Percentiles rank a stretch among this genome's conserved stretches.
phyloP scores from a whole-genome alignment of 345 rosid species.

The Dimocarpus longan region DNA sequence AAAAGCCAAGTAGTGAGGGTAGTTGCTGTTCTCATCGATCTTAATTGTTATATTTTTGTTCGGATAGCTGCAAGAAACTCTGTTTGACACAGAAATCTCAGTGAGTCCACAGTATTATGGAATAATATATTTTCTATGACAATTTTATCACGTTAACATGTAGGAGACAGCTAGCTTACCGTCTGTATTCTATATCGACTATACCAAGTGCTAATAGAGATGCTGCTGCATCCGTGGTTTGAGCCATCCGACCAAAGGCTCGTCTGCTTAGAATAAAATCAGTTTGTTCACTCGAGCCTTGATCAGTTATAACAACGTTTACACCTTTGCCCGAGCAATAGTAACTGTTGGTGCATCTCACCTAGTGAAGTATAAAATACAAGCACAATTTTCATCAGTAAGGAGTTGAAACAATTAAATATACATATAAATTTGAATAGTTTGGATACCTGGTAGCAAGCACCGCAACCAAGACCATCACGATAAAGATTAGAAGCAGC shows the following conservation, averaged over 20 bases:
- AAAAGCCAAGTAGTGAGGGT: conserved; percentile 66
- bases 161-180: conserved; percentile 40
- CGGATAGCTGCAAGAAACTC: conserved; percentile 69
- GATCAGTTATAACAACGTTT: conserved; percentile 60
- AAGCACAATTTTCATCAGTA: background rate
- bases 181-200: conserved; percentile 59
- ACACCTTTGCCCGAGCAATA: conserved; percentile 62
- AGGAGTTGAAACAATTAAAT: background rate
- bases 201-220: conserved; percentile 49
- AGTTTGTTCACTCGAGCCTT: conserved; percentile 48
- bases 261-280: conserved; percentile 61
- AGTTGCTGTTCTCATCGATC: conserved; percentile 63
- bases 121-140: background rate
- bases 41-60: conserved; percentile 62
- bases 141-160: background rate
- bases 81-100: conserved; percentile 26
- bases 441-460: conserved; percentile 65
- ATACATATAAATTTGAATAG: background rate
- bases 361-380: conserved; percentile 33
- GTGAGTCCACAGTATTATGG: conserved; percentile 7
- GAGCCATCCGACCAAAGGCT: conserved; percentile 67
- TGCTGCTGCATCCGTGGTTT: conserved; percentile 49
- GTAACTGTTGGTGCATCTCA: conserved; percentile 55
- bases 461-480: conserved; percentile 70
- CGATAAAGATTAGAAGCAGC: conserved; percentile 68